These are phyloP conservation scores for Orychophragmus violaceus DNA, from an alignment of 345 rosid species.

Conservation along the genomic window DNA sequence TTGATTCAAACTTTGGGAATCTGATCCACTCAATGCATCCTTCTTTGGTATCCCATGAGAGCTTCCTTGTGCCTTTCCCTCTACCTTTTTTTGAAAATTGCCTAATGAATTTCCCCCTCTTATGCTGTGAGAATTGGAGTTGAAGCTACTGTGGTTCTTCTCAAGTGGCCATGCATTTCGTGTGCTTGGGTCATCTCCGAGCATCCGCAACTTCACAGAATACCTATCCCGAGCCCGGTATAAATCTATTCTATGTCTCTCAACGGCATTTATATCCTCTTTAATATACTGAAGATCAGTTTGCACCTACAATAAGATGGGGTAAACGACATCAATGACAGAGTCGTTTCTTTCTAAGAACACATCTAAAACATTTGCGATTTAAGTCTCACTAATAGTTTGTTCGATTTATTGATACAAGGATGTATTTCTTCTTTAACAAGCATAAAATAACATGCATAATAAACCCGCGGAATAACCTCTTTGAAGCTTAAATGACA, in stretches of 20 bases:
- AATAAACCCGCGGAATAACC: neutral
- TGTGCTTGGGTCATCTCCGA: slow-evolving; percentile 65
- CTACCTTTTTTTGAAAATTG: slow-evolving; percentile 52
- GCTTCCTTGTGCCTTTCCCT: slow-evolving; percentile 61
- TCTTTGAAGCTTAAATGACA: neutral
- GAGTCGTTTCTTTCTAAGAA: slow-evolving; percentile 3
- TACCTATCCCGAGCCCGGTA: slow-evolving; percentile 74
- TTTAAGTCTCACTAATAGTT: neutral
- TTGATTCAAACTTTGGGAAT: slow-evolving; percentile 64
- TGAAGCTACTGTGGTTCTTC: slow-evolving; percentile 43
- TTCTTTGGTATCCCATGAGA: slow-evolving; percentile 51
- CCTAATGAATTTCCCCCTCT: slow-evolving; percentile 61
- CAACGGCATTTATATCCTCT: slow-evolving; percentile 85
- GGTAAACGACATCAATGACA: neutral
- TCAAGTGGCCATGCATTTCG: slow-evolving; percentile 64
- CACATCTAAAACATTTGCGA: neutral
- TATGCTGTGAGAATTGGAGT: slow-evolving; percentile 45
- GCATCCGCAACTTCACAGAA: slow-evolving; percentile 73
- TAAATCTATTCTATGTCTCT: slow-evolving; percentile 81
- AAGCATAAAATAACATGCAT: no score
- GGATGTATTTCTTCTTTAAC: neutral
- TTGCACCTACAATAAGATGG: slow-evolving; percentile 51
- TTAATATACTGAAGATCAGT: slow-evolving; percentile 80
- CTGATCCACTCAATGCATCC: slow-evolving; percentile 60
- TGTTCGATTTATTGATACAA: neutral